Percentiles rank a stretch among this genome's conserved stretches.
These are phyloP conservation scores for Neurospora tetraspora DNA, from an alignment of 495 filamentous ascomycete genomes.

Conservation along the genomic window DNA sequence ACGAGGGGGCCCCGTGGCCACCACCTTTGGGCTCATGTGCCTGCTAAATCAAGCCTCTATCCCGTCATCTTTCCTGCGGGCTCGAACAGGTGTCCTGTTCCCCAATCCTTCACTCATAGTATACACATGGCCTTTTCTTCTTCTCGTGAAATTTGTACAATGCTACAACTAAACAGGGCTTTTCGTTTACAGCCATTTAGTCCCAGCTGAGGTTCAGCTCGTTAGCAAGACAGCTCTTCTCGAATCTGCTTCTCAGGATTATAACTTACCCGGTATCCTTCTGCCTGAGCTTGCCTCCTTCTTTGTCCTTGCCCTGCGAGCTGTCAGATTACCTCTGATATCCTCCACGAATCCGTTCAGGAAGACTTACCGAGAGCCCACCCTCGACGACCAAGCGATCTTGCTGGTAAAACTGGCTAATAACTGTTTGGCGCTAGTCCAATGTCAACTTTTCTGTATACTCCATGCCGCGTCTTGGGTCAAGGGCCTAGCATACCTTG, in stretches of 20 bases:
- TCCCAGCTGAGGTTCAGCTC: background rate
- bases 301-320: constrained; percentile 63
- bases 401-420: constrained; percentile 91
- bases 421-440: constrained; percentile 77
- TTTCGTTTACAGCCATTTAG: background rate
- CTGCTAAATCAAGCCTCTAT: background rate
- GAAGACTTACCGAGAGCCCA: constrained; percentile 43
- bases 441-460: background rate
- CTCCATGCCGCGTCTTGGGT: background rate
- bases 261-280: constrained; percentile 23
- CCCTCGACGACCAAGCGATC: constrained; percentile 92
- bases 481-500: constrained; percentile 55
- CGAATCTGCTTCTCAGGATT: background rate
- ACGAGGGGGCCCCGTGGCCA: background rate
- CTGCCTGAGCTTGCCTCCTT: constrained; percentile 40
- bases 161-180: background rate
- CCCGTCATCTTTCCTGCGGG: background rate
- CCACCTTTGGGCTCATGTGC: background rate
- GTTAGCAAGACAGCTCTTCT: background rate
- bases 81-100: background rate
- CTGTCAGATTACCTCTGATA: constrained; percentile 4
- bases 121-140: background rate
- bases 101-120: background rate
- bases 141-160: background rate
- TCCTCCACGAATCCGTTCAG: background rate